Conservation (phyloP, 148 eudicot genomes). For the Rhododendron mucronatum region DNA sequence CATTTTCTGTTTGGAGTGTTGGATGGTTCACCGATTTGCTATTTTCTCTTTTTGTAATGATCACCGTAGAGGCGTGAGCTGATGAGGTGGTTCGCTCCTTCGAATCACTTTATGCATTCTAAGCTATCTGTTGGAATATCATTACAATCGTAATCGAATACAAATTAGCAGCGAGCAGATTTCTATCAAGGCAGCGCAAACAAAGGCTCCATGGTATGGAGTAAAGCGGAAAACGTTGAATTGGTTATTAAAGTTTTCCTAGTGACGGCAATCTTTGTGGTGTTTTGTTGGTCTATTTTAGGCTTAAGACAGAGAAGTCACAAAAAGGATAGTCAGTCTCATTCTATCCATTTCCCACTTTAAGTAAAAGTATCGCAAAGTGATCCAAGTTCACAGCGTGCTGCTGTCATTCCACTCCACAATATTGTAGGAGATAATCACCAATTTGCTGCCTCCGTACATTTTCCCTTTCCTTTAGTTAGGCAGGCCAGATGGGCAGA, state of each 20-base stretch:
- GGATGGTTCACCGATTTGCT: background rate
- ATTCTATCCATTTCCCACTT: background rate
- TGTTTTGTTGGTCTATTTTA: background rate
- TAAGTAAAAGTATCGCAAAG: background rate
- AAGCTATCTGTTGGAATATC: background rate
- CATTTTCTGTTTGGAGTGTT: background rate
- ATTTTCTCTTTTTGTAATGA: background rate
- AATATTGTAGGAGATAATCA: background rate
- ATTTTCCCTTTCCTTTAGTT: background rate
- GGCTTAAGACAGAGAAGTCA: background rate
- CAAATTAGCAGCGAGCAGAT: background rate
- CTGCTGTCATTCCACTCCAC: background rate
- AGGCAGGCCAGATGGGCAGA: background rate
- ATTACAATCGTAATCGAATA: background rate
- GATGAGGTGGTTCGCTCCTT: background rate
- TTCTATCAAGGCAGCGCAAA: background rate
- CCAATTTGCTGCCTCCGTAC: background rate
- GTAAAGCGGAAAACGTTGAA: background rate
- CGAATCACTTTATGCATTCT: background rate
- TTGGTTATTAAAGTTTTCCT: background rate
- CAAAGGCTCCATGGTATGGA: background rate
- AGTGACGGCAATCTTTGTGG: background rate
- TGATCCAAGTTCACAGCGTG: background rate
- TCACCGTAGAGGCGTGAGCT: background rate
- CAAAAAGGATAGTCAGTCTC: background rate